Evolutionary conservation across 306 rosid genomes (phyloP), one percentile per base, ranked within the genome.

Genomic region (barrel medic (Medicago truncatula)): DNA sequence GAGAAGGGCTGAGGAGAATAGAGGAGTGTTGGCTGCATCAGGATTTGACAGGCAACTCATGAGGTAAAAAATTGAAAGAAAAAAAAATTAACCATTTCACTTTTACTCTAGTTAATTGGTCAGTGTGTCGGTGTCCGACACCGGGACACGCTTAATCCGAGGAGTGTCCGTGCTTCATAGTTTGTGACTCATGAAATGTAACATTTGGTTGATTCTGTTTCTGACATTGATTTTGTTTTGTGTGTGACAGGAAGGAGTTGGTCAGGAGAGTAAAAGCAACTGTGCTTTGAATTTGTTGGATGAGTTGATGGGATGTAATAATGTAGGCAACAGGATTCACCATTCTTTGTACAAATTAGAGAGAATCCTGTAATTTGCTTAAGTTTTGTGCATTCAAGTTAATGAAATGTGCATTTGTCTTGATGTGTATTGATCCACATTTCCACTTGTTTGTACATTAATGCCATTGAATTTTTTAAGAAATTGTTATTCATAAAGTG

Each of bases 1-100:
- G 4, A 84, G 99, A 59, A 86, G 99, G 77, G 98, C 99, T 0
- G 99, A 92, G 65, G 99, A 95, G 74, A 95, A 95, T 31, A 85
- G 96, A 80, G 99, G 99, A 4, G 76, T 92, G 25, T 54, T 95
- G 61, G 87, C 97, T 18, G 83, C 98, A 21, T 88, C 97, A 23
- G 84, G 88, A 7, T 81, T 84, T 16, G 99, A 96, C 53, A 84
- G 97, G 74, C 39, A 78, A 43, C 86, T 92, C 1, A 96, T 90
- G 85, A 84, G 97, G 97, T 92, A 65, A 60, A 9, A 6, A 13
- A 11, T 0, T 5, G 12, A 2, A 25, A 25, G 2, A 11, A 11
- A 41, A 21, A 6, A 4, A 23, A 53, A 59, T 5, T 6, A 38
- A 14, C 7, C 4, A 7, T 23, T 41, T 34, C 38, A 34, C 1